Base-by-base conservation (phyloP, 495 filamentous ascomycete species). In the Neurospora sp. region DNA sequence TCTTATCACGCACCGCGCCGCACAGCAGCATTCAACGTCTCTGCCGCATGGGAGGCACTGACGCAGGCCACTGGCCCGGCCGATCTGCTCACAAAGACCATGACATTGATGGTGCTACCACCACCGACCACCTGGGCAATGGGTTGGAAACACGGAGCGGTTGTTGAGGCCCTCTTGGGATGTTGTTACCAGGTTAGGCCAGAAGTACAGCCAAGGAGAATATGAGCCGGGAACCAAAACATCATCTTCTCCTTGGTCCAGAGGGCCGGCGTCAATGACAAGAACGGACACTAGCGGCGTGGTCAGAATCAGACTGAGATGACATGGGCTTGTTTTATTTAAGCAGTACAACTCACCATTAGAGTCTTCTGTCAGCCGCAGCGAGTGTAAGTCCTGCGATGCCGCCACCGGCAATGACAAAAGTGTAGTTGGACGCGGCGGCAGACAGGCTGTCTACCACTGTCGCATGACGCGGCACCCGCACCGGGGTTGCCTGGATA, bases 1-100 rank as follows among this genome's bases (percentile, higher is more conserved):
- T 8, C 82, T 87, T 0, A 78, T 90, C 70, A 89, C 75, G 88
- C 88, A 42, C 87, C 88, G 3, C 79, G 88, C 39, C 81, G 88
- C 41, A 87, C 88, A 0, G 80, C 86, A 6, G 79, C 81, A 1
- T 89, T 85, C 76, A 82, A 88, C 74, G 86, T 89, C 7, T 72
- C 76, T 16, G 80, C 81, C 4, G 89, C 89, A 9, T 90, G 89
- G 89, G 78, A 81, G 16, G 85, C 85, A 2, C 80, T 90, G 2
- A 79, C 72, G 16, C 68, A 79, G 1, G 78, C 78, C 0, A 41
- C 53, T 14, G 73, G 78, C 41, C 87, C 86, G 0, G 77, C 80
- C 31, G 81, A 85, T 4, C 78, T 90, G 18, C 78, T 89, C 44
- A 81, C 72, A 72, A 77, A 83, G 27, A 82, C 79, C 82, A 85